phyloP scores from a whole-genome alignment of 768 basidiomycete species.

The Cystobasidium tubakii region DNA sequence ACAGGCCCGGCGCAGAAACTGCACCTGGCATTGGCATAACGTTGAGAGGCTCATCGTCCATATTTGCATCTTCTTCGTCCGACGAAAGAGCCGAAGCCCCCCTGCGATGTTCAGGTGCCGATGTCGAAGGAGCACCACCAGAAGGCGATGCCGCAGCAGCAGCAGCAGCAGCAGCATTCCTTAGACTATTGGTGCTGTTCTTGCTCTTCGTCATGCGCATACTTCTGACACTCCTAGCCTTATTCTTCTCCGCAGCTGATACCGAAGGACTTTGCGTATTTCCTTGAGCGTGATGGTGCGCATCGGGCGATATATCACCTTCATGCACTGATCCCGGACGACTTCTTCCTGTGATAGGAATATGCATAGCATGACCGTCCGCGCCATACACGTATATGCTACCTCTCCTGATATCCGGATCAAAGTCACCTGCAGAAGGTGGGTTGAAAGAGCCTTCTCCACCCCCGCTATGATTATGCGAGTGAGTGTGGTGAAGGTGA shows the following conservation, averaged over 20 bases:
- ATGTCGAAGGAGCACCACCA: neutral
- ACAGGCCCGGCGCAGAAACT: neutral
- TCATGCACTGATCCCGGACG: slow-evolving; percentile 32
- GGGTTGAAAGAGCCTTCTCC: slow-evolving; percentile 5
- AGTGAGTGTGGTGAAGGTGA: neutral
- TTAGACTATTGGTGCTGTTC: slow-evolving; percentile 3
- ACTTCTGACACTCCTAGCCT: slow-evolving; percentile 23
- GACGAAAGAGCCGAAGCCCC: neutral
- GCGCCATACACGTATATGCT: slow-evolving; percentile 33
- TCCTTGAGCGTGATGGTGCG: neutral
- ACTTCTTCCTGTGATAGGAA: slow-evolving; percentile 37
- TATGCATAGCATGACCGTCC: slow-evolving; percentile 19
- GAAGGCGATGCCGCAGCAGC: neutral
- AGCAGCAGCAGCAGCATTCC: neutral
- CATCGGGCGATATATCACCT: slow-evolving; percentile 17
- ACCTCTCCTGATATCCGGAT: slow-evolving; percentile 31
- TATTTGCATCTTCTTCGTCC: slow-evolving; percentile 2
- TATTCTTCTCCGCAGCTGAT: slow-evolving; percentile 16
- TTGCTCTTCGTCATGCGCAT: slow-evolving; percentile 11
- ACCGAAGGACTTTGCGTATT: slow-evolving; percentile 2
- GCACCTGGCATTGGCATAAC: neutral
- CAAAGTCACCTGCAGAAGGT: slow-evolving; percentile 36
- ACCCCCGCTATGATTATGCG: neutral
- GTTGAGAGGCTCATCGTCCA: neutral
- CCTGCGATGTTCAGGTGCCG: neutral